A percentile compares a stretch with the other conserved stretches of the same genome.
Evolutionary conservation across 345 rosid species (phyloP).

Genomic region (Populus pruinosa): DNA sequence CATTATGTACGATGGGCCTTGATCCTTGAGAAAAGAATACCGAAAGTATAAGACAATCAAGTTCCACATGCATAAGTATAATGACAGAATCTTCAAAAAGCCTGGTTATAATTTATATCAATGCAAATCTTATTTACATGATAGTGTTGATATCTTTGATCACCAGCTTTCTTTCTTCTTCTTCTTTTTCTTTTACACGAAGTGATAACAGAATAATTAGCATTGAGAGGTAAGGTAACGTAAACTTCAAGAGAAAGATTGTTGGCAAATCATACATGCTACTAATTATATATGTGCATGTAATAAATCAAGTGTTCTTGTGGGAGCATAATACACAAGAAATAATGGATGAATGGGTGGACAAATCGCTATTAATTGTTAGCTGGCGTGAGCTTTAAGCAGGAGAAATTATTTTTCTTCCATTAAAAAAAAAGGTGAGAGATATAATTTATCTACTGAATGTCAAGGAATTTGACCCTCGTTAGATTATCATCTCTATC

Average conservation of each 20-base stretch:
- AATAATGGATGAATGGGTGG: slow-evolving; percentile 1
- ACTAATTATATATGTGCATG: not conserved
- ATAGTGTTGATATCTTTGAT: not conserved
- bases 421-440: no score
- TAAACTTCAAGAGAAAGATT: slow-evolving; percentile 29
- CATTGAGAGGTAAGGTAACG: not conserved
- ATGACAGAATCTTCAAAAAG: not conserved
- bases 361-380: not conserved
- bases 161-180: not conserved
- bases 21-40: slow-evolving; percentile 17
- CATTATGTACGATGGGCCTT: slow-evolving; percentile 2
- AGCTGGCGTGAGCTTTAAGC: slow-evolving; percentile 1
- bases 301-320: not conserved
- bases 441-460: not conserved
- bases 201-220: not conserved
- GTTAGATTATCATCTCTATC: not conserved
- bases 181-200: not conserved
- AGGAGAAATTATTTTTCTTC: not conserved
- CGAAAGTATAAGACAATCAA: not conserved
- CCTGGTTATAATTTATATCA: not conserved
- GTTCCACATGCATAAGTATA: slow-evolving; percentile 2
- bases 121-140: slow-evolving; percentile 2
- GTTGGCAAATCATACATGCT: slow-evolving; percentile 2
- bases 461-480: not conserved
- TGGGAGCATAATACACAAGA: not conserved